phyloP scores from a whole-genome alignment of 2,329 filamentous ascomycete genomes.

The Alternaria triticimaculans region DNA sequence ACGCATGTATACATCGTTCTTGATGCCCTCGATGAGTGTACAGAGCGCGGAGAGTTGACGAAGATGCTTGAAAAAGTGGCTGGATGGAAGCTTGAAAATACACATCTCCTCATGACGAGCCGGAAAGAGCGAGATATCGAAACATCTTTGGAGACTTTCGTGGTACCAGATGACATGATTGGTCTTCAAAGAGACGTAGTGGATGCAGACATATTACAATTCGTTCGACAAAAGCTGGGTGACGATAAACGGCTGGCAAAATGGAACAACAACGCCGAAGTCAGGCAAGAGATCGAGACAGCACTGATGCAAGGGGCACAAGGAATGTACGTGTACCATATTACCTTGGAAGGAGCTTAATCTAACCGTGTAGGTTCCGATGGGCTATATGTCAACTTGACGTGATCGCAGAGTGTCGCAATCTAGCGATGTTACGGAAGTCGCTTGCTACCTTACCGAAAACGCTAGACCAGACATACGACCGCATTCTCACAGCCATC shows the following conservation, averaged over 20 bases:
- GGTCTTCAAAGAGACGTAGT: slow-evolving; percentile 33
- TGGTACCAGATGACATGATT: slow-evolving; percentile 19
- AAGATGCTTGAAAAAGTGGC: slow-evolving; percentile 24
- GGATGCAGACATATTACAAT: slow-evolving; percentile 37
- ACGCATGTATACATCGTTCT: slow-evolving; percentile 26
- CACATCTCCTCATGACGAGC: slow-evolving; percentile 39
- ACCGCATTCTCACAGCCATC: slow-evolving; percentile 33
- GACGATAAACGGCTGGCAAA: slow-evolving; percentile 32
- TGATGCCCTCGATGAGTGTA: slow-evolving; percentile 41
- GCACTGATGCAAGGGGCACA: slow-evolving; percentile 37
- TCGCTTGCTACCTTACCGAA: slow-evolving; percentile 27
- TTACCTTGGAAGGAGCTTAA: background rate
- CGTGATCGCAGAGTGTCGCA: slow-evolving; percentile 25
- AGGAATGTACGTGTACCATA: slow-evolving; percentile 29
- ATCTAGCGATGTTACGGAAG: slow-evolving; percentile 21
- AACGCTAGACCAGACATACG: slow-evolving; percentile 38
- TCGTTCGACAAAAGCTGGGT: slow-evolving; percentile 44
- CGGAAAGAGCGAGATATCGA: slow-evolving; percentile 40
- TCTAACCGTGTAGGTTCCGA: slow-evolving; percentile 34
- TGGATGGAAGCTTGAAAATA: slow-evolving; percentile 27
- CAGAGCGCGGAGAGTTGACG: slow-evolving; percentile 29
- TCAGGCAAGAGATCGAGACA: slow-evolving; percentile 36
- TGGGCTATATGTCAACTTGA: slow-evolving; percentile 38
- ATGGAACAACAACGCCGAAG: slow-evolving; percentile 30
- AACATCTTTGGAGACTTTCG: slow-evolving; percentile 17